Conservation (phyloP, 2,329 filamentous ascomycete genomes). For the Trichoderma atroviride region DNA sequence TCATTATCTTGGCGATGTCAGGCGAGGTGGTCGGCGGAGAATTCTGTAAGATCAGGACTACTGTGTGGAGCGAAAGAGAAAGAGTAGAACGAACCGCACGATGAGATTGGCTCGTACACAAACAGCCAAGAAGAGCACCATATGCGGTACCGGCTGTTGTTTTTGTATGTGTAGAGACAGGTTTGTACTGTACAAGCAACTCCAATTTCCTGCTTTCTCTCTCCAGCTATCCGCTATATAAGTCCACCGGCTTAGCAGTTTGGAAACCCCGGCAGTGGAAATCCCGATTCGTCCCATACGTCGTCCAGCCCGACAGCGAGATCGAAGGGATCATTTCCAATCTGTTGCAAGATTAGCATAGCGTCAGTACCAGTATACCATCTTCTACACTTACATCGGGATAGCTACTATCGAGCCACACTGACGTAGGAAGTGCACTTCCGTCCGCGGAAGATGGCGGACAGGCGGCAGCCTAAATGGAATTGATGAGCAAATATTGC, state of each 20-base stretch:
- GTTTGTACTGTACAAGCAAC: neutral
- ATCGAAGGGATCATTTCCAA: slow-evolving; percentile 17
- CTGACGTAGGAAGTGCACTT: slow-evolving; percentile 5
- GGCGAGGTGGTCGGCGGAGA: neutral
- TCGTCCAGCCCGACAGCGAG: neutral
- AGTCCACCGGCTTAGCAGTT: neutral
- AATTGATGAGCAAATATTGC: neutral
- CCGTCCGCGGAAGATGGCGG: slow-evolving; percentile 6
- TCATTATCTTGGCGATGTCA: neutral
- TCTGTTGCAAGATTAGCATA: neutral
- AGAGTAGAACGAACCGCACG: neutral
- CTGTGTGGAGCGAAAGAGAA: neutral
- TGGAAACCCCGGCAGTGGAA: slow-evolving; percentile 17
- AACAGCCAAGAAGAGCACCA: neutral
- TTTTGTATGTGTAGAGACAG: neutral
- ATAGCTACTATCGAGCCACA: slow-evolving; percentile 20
- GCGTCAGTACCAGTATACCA: neutral
- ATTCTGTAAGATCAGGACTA: neutral
- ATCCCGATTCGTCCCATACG: slow-evolving; percentile 15
- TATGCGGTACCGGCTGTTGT: neutral
- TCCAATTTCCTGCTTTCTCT: neutral
- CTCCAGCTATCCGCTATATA: neutral
- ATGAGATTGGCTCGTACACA: neutral
- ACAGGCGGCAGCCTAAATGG: neutral
- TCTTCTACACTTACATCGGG: slow-evolving; percentile 1